Evolutionary conservation across 495 filamentous ascomycete species (phyloP).

Genomic region (Penicillium odoratum): DNA sequence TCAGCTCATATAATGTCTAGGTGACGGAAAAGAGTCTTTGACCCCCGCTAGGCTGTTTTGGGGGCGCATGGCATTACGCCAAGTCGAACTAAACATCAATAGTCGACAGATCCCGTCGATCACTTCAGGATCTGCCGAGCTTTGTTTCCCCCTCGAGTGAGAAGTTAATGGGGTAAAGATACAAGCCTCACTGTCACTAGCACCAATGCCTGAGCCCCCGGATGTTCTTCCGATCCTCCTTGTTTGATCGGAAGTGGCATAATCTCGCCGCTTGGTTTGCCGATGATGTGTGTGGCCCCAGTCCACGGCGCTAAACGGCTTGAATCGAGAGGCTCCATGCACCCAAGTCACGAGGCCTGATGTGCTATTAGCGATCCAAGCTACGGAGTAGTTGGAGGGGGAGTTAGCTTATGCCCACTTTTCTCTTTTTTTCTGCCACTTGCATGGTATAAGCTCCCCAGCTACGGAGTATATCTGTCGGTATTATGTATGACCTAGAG

Average conservation of each 20-base stretch:
- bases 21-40: neutral
- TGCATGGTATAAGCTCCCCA: neutral
- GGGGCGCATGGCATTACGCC: slow-evolving; percentile 35
- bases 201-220: neutral
- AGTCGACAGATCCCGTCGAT: slow-evolving; percentile 50
- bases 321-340: slow-evolving; percentile 28
- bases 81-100: slow-evolving; percentile 47
- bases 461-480: neutral
- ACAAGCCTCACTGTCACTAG: neutral
- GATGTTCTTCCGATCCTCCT: slow-evolving; percentile 7
- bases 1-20: slow-evolving; percentile 10
- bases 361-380: neutral
- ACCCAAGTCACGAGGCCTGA: slow-evolving; percentile 27
- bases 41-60: slow-evolving; percentile 2
- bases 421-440: neutral
- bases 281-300: slow-evolving; percentile 4
- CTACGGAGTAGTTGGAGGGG: no score
- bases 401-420: neutral
- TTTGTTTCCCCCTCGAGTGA: slow-evolving; percentile 20
- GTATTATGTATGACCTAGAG: neutral
- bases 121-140: slow-evolving; percentile 36
- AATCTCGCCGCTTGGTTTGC: slow-evolving; percentile 11
- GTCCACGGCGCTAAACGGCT: slow-evolving; percentile 27
- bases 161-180: neutral
- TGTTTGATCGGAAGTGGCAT: slow-evolving; percentile 15